phyloP scores from a whole-genome alignment of 257 asterid genomes.

The Coffea canephora region DNA sequence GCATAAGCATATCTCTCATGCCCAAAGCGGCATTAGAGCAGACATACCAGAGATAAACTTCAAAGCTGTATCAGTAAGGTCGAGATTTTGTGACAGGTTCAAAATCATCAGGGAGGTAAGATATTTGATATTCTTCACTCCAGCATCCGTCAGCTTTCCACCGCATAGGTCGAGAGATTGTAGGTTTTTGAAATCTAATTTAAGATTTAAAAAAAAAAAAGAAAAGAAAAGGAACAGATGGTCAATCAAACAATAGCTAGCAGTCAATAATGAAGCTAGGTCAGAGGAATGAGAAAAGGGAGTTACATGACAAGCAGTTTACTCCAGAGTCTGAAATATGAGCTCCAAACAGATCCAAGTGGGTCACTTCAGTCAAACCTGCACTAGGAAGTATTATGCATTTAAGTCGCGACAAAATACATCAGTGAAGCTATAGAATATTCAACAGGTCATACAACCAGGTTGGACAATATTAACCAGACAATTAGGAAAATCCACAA shows the following conservation, averaged over 20 bases:
- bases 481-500: background rate
- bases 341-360: constrained; percentile 97
- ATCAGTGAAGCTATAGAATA: background rate
- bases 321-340: constrained; percentile 90
- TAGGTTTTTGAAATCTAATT: constrained; percentile 74
- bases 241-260: background rate
- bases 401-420: background rate
- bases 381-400: constrained; percentile 25
- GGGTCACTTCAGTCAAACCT: constrained; percentile 85
- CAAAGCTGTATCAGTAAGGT: constrained; percentile 73
- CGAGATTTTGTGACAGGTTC: constrained; percentile 80
- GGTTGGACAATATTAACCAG: background rate
- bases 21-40: background rate
- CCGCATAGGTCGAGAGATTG: constrained; percentile 89
- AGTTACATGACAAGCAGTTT: constrained; percentile 52
- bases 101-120: constrained; percentile 69
- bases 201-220: background rate
- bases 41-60: constrained; percentile 73
- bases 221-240: background rate
- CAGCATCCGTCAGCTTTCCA: constrained; percentile 84
- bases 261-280: background rate
- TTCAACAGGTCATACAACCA: background rate
- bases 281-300: background rate
- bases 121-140: constrained; percentile 81
- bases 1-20: background rate